Base-by-base conservation (phyloP, 805 yeast species). In the Ogataea polymorpha region DNA sequence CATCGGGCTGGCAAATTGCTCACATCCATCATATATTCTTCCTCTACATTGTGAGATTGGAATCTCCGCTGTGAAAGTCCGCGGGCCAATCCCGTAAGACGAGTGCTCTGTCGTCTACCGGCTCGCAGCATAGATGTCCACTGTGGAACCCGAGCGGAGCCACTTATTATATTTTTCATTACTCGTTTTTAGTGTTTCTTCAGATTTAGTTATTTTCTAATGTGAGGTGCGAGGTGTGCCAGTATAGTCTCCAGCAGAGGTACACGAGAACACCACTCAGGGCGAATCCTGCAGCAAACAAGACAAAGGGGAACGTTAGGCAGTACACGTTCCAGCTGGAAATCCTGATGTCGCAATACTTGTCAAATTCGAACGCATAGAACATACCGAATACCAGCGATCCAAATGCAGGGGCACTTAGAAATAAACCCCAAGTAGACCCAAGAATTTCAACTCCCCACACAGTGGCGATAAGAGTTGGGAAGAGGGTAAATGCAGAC, bases 371-470 rank as follows among this genome's bases (percentile, higher is more conserved):
- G 21, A 64, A 55, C 0, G 95, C 96, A 58, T 82, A 88, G 10
- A 80, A 49, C 39, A 86, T 55, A 10, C 93, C 89, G 53, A 75
- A 86, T 4, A 75, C 51, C 7, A 84, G 70, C 2, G 93, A 72
- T 2, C 96, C 95, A 4, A 86, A 49, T 0, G 96, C 96, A 1
- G 96, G 96, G 0, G 95, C 95, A 31, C 86, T 71, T 79, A 88
- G 80, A 58, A 86, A 83, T 28, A 83, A 68, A 4, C 96, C 96
- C 86, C 95, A 89, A 2, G 87, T 82, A 2, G 93, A 82, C 0
- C 96, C 96, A 61, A 89, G 80, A 27, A 84, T 74, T 38, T 82
- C 86, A 17, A 82, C 74, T 0, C 96, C 96, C 95, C 96, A 89
- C 2, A 83, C 75, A 2, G 80, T 69, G 2, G 91, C 79, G 9